phyloP scores from a whole-genome alignment of 306 rosid species.

The Gleditsia sinensis region DNA sequence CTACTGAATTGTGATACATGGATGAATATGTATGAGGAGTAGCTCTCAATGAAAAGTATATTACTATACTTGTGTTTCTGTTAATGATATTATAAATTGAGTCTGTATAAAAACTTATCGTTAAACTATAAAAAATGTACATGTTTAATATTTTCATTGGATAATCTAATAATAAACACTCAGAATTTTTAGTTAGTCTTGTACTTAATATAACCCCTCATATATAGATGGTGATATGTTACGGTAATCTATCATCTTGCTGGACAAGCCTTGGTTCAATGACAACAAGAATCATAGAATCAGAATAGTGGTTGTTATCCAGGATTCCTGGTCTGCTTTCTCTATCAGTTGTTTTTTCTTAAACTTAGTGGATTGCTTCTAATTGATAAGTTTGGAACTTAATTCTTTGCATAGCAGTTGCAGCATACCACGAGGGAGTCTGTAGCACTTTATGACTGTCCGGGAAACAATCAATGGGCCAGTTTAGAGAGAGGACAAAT shows the following conservation, averaged over 20 bases:
- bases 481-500: background rate
- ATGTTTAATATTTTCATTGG: too few species aligned
- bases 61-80: too few species aligned
- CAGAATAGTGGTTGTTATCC: background rate
- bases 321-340: constrained; percentile 1
- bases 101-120: too few species aligned
- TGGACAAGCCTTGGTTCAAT: constrained; percentile 2
- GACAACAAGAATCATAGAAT: background rate
- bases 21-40: too few species aligned
- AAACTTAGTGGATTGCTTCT: background rate
- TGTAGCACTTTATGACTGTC: constrained; percentile 1
- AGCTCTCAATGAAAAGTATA: too few species aligned
- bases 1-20: too few species aligned
- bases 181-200: too few species aligned
- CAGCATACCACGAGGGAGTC: background rate
- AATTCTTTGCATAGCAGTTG: constrained; percentile 20
- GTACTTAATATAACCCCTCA: background rate
- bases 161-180: too few species aligned
- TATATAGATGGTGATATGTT: background rate
- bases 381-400: constrained; percentile 27
- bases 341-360: background rate
- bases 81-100: too few species aligned
- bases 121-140: too few species aligned
- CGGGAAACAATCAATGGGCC: constrained; percentile 18
- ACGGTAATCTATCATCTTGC: background rate